Conservation (phyloP, 129 eudicot species). For the Escallonia rubra region DNA sequence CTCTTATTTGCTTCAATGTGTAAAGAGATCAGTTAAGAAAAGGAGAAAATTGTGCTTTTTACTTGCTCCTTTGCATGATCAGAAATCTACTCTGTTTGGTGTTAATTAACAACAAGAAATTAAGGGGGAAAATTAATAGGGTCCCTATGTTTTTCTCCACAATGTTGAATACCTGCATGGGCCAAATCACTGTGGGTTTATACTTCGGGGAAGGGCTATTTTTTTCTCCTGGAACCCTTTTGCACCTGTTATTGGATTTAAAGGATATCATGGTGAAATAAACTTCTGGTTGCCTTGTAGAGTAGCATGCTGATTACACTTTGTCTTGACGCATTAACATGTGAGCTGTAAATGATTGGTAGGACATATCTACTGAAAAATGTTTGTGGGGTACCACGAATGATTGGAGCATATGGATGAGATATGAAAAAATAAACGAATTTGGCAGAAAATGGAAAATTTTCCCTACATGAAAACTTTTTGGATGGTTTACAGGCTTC, state of each 20-base stretch:
- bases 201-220: no score
- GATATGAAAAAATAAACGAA: neutral
- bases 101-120: no score
- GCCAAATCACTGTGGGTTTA: no score
- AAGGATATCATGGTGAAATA: slow-evolving; percentile 1
- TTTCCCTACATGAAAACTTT: neutral
- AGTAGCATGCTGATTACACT: slow-evolving; percentile 11
- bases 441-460: neutral
- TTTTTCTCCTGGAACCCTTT: neutral
- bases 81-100: no score
- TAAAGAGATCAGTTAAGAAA: no score
- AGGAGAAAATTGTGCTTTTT: no score
- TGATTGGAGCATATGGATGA: slow-evolving; percentile 17
- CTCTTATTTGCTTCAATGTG: no score
- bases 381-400: slow-evolving; percentile 14
- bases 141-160: no score
- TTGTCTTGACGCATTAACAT: slow-evolving; percentile 12
- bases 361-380: slow-evolving; percentile 5
- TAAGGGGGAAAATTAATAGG: no score
- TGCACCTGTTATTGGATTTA: neutral
- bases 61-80: no score
- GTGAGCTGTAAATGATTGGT: slow-evolving; percentile 21
- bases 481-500: no score
- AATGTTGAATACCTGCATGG: no score
- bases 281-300: neutral